phyloP scores from a whole-genome alignment of 1,284 basidiomycete species.

The Ganoderma sinense region DNA sequence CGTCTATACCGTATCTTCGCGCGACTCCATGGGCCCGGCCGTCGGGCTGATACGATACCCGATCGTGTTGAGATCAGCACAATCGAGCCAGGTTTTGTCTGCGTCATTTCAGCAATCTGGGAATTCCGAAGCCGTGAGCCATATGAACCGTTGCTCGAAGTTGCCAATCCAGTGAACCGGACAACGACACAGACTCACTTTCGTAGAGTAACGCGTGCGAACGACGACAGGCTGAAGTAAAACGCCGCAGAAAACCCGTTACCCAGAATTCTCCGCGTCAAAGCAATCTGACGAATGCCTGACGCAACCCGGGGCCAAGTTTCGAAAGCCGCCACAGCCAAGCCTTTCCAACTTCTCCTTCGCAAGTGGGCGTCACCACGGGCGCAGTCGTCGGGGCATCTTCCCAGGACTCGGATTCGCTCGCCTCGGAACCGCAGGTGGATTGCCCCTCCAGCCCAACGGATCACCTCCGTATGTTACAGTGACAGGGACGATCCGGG shows the following conservation, averaged over 20 bases:
- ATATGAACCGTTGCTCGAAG: neutral
- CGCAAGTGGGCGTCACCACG: neutral
- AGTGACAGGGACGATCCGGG: neutral
- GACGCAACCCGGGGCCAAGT: neutral
- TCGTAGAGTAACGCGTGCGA: neutral
- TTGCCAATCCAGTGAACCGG: neutral
- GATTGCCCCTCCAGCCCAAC: neutral
- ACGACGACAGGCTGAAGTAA: neutral
- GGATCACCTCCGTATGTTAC: neutral
- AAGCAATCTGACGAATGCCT: neutral
- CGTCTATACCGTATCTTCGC: neutral
- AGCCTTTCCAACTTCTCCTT: neutral
- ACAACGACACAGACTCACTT: neutral
- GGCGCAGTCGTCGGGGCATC: neutral
- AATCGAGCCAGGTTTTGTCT: neutral
- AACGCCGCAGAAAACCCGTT: neutral
- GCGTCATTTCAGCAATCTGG: neutral
- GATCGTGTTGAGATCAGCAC: neutral
- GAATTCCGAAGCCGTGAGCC: neutral
- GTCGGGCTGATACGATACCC: neutral
- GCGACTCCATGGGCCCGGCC: neutral
- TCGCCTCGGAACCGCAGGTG: neutral
- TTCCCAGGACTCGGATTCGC: neutral
- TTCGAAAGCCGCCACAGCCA: neutral
- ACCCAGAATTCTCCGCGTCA: neutral